Conservation (phyloP, 2,329 filamentous ascomycete genomes). For the Mycogone perniciosa region DNA sequence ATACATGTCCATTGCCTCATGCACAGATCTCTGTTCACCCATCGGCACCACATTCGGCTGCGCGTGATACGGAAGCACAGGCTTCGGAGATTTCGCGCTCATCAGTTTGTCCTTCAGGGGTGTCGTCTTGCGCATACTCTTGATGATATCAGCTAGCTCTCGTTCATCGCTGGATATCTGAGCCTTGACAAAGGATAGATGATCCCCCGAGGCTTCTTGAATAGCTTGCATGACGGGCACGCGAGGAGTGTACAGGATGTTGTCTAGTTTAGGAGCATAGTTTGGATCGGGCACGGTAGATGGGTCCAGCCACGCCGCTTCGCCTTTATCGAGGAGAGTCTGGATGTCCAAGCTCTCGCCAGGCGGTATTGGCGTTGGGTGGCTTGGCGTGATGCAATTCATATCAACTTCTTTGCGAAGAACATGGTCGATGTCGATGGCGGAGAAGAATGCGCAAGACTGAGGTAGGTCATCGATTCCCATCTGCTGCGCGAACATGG, state of each 20-base stretch:
- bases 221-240: constrained; percentile 74
- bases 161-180: constrained; percentile 72
- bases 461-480: constrained; percentile 94
- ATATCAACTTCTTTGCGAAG: constrained; percentile 98
- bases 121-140: constrained; percentile 42
- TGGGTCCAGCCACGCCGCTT: constrained; percentile 62
- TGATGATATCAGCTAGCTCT: constrained; percentile 69
- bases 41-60: constrained; percentile 28
- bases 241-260: constrained; percentile 63
- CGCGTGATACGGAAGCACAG: constrained; percentile 32
- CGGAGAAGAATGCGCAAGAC: constrained; percentile 90
- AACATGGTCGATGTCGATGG: constrained; percentile 90
- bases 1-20: constrained; percentile 26
- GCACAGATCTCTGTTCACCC: constrained; percentile 30
- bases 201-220: constrained; percentile 38
- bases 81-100: constrained; percentile 22
- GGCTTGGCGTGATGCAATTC: constrained; percentile 90
- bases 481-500: constrained; percentile 96
- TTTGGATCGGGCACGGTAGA: constrained; percentile 47
- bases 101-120: constrained; percentile 20
- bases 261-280: constrained; percentile 50
- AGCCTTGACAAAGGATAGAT: constrained; percentile 66
- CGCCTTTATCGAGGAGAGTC: constrained; percentile 67
- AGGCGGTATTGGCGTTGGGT: constrained; percentile 68
- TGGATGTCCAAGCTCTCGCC: constrained; percentile 84